A percentile compares a stretch with the other conserved stretches of the same genome.
phyloP scores from a whole-genome alignment of 108 stramenopile species.

The Fistulifera pelliculosa region DNA sequence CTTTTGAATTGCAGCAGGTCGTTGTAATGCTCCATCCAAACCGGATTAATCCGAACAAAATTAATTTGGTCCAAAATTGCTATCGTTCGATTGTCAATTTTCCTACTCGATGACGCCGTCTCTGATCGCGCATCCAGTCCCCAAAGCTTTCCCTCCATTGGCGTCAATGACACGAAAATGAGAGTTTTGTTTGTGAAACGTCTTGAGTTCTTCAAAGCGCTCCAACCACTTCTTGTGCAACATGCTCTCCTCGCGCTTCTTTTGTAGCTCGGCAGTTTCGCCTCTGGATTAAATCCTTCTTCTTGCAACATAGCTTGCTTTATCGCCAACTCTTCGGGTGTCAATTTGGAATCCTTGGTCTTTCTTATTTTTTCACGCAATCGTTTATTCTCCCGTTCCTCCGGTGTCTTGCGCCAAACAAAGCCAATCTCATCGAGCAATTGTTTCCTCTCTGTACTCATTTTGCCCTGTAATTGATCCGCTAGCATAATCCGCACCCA shows the following conservation, averaged over 20 bases:
- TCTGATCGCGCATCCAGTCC: background rate
- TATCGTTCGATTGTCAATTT: constrained; percentile 24
- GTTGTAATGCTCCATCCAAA: constrained; percentile 8
- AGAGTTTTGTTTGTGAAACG: constrained; percentile 14
- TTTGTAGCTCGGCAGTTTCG: background rate
- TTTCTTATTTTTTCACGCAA: constrained; percentile 5
- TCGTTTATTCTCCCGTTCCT: constrained; percentile 25
- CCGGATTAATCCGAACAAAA: constrained; percentile 26
- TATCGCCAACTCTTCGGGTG: background rate
- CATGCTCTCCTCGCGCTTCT: background rate
- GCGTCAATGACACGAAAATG: constrained; percentile 5
- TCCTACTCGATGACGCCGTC: background rate
- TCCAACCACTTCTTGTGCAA: constrained; percentile 13
- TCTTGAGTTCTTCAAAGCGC: constrained; percentile 14
- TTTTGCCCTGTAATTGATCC: background rate
- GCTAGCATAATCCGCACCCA: constrained; percentile 29
- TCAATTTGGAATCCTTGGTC: background rate
- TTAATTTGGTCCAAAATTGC: constrained; percentile 32
- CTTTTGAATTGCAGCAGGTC: constrained; percentile 9
- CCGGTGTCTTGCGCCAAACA: constrained; percentile 34
- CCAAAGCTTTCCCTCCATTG: background rate
- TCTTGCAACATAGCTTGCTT: background rate
- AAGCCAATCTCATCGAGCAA: constrained; percentile 37
- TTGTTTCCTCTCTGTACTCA: background rate
- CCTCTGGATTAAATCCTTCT: background rate